phyloP scores from a whole-genome alignment of 495 filamentous ascomycete species.

The Talaromyces wortmannii region DNA sequence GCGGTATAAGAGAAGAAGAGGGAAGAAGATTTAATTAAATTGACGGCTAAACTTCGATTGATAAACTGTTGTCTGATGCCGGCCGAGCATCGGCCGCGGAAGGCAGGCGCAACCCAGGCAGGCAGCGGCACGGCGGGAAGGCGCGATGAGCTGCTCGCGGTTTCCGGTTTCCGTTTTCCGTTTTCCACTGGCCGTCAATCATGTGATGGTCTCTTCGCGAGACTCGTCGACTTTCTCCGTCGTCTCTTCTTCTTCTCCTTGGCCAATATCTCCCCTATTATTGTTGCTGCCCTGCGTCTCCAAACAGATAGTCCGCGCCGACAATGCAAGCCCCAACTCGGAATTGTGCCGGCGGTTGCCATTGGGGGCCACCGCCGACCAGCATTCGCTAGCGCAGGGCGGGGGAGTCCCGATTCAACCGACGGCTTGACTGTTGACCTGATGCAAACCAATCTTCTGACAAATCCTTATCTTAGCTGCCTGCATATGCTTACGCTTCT shows the following conservation, averaged over 20 bases:
- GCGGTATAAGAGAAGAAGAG: constrained; percentile 2
- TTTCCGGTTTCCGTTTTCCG: background rate
- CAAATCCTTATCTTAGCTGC: background rate
- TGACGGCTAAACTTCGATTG: background rate
- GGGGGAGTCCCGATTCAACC: background rate
- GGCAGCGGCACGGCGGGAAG: too few species aligned
- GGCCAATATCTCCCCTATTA: background rate
- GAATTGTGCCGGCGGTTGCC: background rate
- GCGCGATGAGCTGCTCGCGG: too few species aligned
- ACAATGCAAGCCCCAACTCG: background rate
- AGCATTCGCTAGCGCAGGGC: background rate
- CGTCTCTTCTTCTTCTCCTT: too few species aligned
- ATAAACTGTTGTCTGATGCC: background rate
- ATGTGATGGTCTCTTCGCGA: background rate
- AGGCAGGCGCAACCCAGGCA: background rate
- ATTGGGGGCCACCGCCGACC: background rate
- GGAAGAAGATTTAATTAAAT: constrained; percentile 10
- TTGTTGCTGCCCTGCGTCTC: background rate
- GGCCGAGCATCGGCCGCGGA: background rate
- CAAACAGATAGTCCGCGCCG: background rate
- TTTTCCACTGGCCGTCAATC: too few species aligned
- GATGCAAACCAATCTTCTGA: background rate
- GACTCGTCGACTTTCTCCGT: too few species aligned
- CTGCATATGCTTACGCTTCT: too few species aligned
- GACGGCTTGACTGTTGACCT: background rate